Evolutionary conservation across 192 early-diverging fungal genomes (phyloP).

Genomic region (Podila minutissima): DNA sequence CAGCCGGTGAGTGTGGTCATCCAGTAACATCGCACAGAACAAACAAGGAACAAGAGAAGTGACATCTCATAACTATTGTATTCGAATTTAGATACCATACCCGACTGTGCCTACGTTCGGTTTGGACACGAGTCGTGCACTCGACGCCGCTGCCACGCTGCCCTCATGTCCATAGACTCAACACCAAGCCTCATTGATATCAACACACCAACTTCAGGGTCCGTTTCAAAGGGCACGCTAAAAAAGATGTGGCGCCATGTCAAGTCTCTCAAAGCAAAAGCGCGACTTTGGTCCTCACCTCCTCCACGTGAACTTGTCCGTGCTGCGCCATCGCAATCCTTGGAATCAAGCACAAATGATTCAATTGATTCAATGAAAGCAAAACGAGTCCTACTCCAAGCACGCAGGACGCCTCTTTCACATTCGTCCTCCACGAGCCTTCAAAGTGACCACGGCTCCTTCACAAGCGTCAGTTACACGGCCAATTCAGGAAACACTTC

Average conservation of each 20-base stretch:
- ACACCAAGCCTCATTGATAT: background rate
- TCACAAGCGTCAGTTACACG: background rate
- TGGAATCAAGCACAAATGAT: background rate
- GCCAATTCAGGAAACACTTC: background rate
- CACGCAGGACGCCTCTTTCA: background rate
- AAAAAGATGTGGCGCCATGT: too few relatives aligned
- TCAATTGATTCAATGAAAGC: background rate
- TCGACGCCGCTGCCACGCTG: background rate
- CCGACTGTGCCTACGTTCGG: background rate
- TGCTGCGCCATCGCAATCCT: too few relatives aligned
- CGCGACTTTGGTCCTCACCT: too few relatives aligned
- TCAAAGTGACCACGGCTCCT: background rate
- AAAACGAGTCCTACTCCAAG: background rate
- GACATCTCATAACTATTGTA: too few relatives aligned
- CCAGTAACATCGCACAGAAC: too few relatives aligned
- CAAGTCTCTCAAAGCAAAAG: too few relatives aligned
- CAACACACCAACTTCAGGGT: too few relatives aligned
- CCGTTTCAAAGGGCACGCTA: too few relatives aligned
- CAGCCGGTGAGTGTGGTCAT: too few relatives aligned
- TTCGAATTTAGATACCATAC: background rate
- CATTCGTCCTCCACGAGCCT: background rate
- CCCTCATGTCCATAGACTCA: background rate
- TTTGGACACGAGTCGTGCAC: slow-evolving; percentile 1
- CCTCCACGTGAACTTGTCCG: too few relatives aligned
- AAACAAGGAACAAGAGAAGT: too few relatives aligned